Conservation (phyloP, 495 filamentous ascomycete species). For the Glarea lozoyensis region DNA sequence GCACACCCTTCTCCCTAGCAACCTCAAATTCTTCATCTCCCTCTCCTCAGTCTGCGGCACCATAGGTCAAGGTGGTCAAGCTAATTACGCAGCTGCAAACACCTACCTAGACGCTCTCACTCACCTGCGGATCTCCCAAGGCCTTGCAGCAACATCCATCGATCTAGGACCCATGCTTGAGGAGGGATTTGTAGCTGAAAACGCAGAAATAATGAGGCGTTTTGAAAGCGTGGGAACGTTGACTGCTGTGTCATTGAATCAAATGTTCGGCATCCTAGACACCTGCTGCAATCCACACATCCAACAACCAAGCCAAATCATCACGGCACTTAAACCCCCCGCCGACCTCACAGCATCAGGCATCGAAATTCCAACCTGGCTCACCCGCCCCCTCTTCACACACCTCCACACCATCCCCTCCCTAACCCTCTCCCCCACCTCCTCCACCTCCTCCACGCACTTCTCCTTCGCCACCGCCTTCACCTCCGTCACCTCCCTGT, state of each 20-base stretch:
- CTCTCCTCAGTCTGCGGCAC: slow-evolving; percentile 52
- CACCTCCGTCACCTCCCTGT: not conserved
- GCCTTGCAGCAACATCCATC: slow-evolving; percentile 37
- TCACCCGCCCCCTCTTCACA: not conserved
- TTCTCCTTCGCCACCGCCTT: not conserved
- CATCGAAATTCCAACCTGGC: not conserved
- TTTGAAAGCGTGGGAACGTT: not conserved
- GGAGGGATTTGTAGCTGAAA: slow-evolving; percentile 19
- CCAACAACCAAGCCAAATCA: not conserved
- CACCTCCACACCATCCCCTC: not conserved
- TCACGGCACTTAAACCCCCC: not conserved
- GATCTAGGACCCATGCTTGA: slow-evolving; percentile 37
- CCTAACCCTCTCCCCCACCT: not conserved
- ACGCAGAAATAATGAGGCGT: not conserved
- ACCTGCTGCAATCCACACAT: slow-evolving; percentile 1
- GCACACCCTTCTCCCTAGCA: slow-evolving; percentile 23
- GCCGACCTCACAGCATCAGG: not conserved
- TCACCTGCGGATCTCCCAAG: slow-evolving; percentile 32
- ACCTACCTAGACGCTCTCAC: slow-evolving; percentile 48
- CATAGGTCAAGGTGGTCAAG: slow-evolving; percentile 50
- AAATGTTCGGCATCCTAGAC: not conserved
- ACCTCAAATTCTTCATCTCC: slow-evolving; percentile 51
- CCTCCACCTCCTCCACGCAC: not conserved
- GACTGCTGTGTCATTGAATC: not conserved
- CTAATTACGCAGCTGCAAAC: slow-evolving; percentile 54